Base-by-base conservation (phyloP, 176 grass and related monocot species). In the Carex parvula region DNA sequence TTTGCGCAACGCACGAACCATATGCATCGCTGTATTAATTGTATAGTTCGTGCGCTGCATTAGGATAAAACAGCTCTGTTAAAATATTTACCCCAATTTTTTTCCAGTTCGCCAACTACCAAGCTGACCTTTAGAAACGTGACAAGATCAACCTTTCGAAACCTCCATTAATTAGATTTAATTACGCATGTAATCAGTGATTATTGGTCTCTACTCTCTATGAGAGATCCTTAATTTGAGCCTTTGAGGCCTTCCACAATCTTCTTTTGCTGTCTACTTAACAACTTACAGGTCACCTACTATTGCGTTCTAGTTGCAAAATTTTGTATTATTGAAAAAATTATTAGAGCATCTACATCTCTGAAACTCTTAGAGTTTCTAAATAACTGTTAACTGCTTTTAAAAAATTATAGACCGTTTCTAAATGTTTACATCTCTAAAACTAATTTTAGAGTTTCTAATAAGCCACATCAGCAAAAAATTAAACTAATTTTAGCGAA, bases 211-310 rank as follows among this genome's bases (percentile, higher is more conserved):
- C 13, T 33, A 77, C 4, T 39, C 3, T 39, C 37, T 39, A 5
- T 0, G 50, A 33, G 50, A 77, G 73, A 29, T 77, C 8, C 2
- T n/a, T n/a, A n/a, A n/a, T n/a, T n/a, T n/a, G n/a, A n/a, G n/a
- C n/a, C n/a, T 24, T 77, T 77, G 52, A 56, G 73, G 50, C 17
- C 24, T 77, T 32, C 73, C 73, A 77, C 32, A 6, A 55, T 57
- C 50, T 56, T 77, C 3, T 9, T 55, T 55, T 56, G 22, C 14
- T 1, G 5, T 77, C 39, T 46, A 46, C 21, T 11, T 30, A 16
- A 33, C 8, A 10, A 48, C 15, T 74, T 50, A 53, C 70, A 8
- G 72, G 72, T 55, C 13, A 77, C 73, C 73, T 77, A 77, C 73
- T 77, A 15, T 78, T 78, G 0, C 26, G 9, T 33, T 33, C 1